phyloP scores from a whole-genome alignment of 257 asterid genomes.

The Capsicum chinense region DNA sequence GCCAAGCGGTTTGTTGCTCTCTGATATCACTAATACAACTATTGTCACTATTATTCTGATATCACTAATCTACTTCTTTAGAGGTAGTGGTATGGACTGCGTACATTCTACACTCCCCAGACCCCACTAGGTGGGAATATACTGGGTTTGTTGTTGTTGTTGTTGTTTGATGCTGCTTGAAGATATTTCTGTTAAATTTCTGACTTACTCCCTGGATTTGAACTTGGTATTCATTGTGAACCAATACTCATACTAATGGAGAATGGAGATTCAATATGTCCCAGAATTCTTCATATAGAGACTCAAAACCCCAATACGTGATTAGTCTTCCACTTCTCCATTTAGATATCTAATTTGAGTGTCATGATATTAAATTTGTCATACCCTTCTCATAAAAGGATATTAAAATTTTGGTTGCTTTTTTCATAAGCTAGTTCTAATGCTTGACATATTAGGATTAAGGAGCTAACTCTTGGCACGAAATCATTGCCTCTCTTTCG shows the following conservation, averaged over 20 bases:
- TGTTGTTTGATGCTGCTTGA: not conserved
- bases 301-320: not conserved
- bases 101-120: too few relatives aligned
- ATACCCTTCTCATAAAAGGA: not conserved
- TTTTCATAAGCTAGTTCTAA: not conserved
- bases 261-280: not conserved
- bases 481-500: not conserved
- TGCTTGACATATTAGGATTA: not conserved
- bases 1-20: constrained; percentile 74
- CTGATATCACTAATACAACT: not conserved
- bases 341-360: constrained; percentile 10
- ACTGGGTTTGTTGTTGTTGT: not conserved
- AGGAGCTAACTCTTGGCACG: not conserved
- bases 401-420: not conserved
- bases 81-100: too few relatives aligned
- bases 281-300: not conserved
- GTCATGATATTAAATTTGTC: not conserved
- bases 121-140: too few relatives aligned
- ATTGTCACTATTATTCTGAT: not conserved
- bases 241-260: not conserved
- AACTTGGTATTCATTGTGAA: constrained; percentile 28
- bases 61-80: too few relatives aligned
- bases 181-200: not conserved
- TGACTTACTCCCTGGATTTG: constrained; percentile 1
- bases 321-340: not conserved